A percentile compares a stretch with the other conserved stretches of the same genome.
phyloP scores from a whole-genome alignment of 1,284 basidiomycete species.

The Earliella scabrosa region DNA sequence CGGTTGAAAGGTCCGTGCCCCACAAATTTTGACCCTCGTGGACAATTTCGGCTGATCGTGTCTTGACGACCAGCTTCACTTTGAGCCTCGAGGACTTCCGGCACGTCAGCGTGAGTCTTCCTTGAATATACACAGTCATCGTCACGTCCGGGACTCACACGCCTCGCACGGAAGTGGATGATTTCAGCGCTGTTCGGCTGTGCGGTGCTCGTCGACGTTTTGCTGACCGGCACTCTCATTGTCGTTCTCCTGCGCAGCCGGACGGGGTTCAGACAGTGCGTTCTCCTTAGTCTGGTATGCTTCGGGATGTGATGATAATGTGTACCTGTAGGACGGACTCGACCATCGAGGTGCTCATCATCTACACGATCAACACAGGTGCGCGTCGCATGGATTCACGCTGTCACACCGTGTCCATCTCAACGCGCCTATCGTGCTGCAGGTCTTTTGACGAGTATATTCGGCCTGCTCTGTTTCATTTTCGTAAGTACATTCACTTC shows the following conservation, averaged over 20 bases:
- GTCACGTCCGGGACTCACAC: background rate
- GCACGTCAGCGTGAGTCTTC: background rate
- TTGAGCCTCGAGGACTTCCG: background rate
- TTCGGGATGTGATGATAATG: background rate
- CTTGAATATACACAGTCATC: background rate
- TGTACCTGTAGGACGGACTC: background rate
- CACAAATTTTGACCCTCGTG: background rate
- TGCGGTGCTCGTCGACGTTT: background rate
- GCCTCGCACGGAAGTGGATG: background rate
- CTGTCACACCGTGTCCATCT: background rate
- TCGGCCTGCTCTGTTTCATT: conserved; percentile 1
- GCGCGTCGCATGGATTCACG: background rate
- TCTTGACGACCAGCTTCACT: background rate
- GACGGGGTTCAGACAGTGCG: conserved; percentile 1
- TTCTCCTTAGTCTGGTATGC: background rate
- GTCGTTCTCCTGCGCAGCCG: conserved; percentile 1
- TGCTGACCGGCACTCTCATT: conserved; percentile 1
- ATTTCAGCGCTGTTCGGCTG: background rate
- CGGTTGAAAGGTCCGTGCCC: background rate
- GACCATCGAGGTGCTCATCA: conserved; percentile 1
- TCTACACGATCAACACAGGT: conserved; percentile 5
- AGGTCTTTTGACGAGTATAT: background rate
- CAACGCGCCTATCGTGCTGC: background rate
- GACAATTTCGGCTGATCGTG: background rate
- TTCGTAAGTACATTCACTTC: background rate